Base-by-base conservation (phyloP, 2,329 filamentous ascomycete genomes). In the Aureobasidium sp. region DNA sequence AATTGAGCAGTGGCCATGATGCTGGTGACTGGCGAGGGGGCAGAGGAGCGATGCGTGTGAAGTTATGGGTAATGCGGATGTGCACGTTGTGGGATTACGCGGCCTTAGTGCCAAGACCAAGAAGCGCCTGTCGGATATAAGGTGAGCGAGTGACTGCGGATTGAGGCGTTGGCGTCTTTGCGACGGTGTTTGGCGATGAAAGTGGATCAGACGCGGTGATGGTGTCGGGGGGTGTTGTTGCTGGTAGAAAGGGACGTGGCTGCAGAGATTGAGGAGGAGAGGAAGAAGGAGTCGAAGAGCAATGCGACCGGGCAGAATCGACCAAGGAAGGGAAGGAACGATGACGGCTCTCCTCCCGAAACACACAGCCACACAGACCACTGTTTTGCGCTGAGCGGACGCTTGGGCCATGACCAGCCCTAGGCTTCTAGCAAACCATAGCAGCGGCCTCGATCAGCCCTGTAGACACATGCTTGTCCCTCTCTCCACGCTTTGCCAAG, bases 1-100 rank as follows among this genome's bases (percentile, higher is more conserved):
- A 66, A 66, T 34, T 66, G 63, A 47, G 64, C 63, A 55, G 65
- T 65, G 60, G 60, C 60, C 60, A 62, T 62, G 60, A 31, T 53
- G 39, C 48, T 62, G 51, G 41, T 45, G 29, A 31, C 41, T 39
- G 49, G 39, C 45, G 45, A 42, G 41, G 45, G 36, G 45, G 36
- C 57, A 60, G 57, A 60, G 45, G 57, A 60, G 57, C 57, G 57
- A 60, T 60, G 57, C 37, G 57, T 60, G 45, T 51, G 57, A 60
- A 51, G 57, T 60, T 60, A 60, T 60, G 57, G 37, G 48, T 44
- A 55, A n/a, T 17, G 31, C 42, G 59, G 59, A 52, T 61, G 59
- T 37, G 47, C 47, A 61, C 59, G 59, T 61, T 61, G 34, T 34
- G 49, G 44, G 60, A 51, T 62, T 41, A 62, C 60, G 60, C 60